Evolutionary conservation across 2,329 filamentous ascomycete species (phyloP).

Genomic region (Diaporthe sp.): DNA sequence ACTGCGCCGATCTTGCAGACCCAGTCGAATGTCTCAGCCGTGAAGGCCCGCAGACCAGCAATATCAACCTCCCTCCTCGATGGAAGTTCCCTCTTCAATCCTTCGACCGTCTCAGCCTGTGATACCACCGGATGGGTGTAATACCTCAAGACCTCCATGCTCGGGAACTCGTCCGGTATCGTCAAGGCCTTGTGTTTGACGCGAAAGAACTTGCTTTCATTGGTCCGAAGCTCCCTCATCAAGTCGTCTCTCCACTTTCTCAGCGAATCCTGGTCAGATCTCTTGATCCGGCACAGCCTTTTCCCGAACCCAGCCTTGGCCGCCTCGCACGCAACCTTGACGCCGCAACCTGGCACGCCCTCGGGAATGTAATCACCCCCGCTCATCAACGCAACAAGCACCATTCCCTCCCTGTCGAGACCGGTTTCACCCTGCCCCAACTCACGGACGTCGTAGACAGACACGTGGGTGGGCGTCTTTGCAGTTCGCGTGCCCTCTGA

Average conservation of each 20-base stretch:
- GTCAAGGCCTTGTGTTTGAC: conserved; percentile 79
- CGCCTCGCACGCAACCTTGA: conserved; percentile 91
- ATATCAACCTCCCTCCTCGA: conserved; percentile 78
- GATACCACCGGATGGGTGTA: conserved; percentile 93
- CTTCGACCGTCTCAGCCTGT: conserved; percentile 66
- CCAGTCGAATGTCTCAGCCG: conserved; percentile 89
- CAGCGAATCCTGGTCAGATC: conserved; percentile 71
- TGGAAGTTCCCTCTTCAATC: conserved; percentile 65
- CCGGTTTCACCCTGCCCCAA: conserved; percentile 67
- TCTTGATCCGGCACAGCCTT: conserved; percentile 76
- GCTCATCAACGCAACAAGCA: conserved; percentile 93
- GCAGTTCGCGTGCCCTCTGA: conserved; percentile 75
- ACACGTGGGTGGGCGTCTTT: conserved; percentile 86
- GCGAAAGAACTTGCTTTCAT: conserved; percentile 85
- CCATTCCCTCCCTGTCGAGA: conserved; percentile 89
- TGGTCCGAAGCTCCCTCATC: conserved; percentile 82
- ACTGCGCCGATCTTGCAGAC: conserved; percentile 81
- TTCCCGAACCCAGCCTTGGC: conserved; percentile 89
- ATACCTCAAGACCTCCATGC: conserved; percentile 82
- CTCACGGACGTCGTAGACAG: conserved; percentile 78
- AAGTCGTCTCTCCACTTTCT: conserved; percentile 80
- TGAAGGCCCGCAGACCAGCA: conserved; percentile 78
- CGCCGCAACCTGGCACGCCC: conserved; percentile 88
- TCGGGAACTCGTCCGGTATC: conserved; percentile 87
- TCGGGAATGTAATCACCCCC: conserved; percentile 94